Evolutionary conservation across 768 basidiomycete genomes (phyloP).

Genomic region (Lepiota brunneoincarnata): DNA sequence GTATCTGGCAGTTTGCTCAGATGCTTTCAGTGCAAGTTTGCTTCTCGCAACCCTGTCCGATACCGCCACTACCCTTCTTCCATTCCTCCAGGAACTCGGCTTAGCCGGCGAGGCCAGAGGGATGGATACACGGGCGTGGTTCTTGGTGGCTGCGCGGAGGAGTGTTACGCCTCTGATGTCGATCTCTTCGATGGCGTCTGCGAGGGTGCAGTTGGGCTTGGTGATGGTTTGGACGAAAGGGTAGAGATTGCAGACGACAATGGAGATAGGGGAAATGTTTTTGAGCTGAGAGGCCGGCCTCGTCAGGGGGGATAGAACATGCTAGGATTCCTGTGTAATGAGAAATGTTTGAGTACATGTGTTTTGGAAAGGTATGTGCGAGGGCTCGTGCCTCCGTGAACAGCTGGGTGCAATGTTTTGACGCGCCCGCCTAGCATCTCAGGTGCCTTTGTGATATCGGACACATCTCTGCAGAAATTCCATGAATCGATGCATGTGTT

Average conservation of each 20-base stretch:
- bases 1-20: constrained; percentile 93
- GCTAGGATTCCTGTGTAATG: constrained; percentile 82
- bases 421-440: constrained; percentile 99
- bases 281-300: constrained; percentile 79
- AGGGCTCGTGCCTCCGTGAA: constrained; percentile 78
- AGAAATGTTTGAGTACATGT: constrained; percentile 9
- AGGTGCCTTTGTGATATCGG: constrained; percentile 94
- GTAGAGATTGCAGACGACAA: constrained; percentile 99
- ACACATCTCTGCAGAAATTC: constrained; percentile 73
- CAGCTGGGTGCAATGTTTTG: constrained; percentile 97
- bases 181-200: constrained; percentile 94
- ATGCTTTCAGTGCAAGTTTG: constrained; percentile 92
- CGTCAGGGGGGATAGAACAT: constrained; percentile 86
- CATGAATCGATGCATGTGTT: background rate
- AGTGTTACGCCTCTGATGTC: constrained; percentile 99
- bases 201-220: constrained; percentile 83
- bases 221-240: constrained; percentile 94
- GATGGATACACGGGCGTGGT: constrained; percentile 90
- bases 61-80: constrained; percentile 63
- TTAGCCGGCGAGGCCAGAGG: constrained; percentile 92
- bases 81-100: constrained; percentile 74
- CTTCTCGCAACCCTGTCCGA: constrained; percentile 69
- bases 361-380: background rate
- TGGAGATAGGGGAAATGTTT: constrained; percentile 85
- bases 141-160: constrained; percentile 96